Base-by-base conservation (phyloP, 768 basidiomycete species). In the Hygrophorus pudorinus region DNA sequence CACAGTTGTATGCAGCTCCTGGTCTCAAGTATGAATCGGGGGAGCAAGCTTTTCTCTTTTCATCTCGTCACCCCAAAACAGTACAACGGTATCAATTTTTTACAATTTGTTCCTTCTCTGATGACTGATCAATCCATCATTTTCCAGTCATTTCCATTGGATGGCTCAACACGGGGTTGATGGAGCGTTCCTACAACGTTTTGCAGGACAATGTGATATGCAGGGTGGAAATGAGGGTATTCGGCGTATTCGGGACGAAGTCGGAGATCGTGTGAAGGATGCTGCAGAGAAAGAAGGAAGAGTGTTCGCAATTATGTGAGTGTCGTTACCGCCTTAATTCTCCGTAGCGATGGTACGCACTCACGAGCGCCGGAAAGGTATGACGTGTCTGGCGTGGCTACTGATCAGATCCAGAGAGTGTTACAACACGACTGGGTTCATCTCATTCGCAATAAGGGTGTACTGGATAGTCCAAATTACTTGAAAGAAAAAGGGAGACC, bases 301-400 rank as follows among this genome's bases (percentile, higher is more conserved):
- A 38, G 85, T 86, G 4, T 90, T 79, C 59, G 81, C 87, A 9
- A 82, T 89, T 49, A 91, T 91, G 88, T 87, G 48, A 54, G 84
- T 58, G 10, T 17, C 42, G 39, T 5, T 43, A 11, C 14, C 18
- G 36, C 36, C 24, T 38, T 33, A 36, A 51, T 17, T 34, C 10
- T 10, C 42, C 47, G 34, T 35, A 33, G 31, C 10, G 16, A 36
- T 41, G 29, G 31, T 44, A 49, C 35, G 24, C 12, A 41, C 34
- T 43, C 12, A n/a, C 13, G 32, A 8, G 31, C 16, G 32, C 49
- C 44, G 10, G 41, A 8, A 46, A 88, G 86, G 85, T 89, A 90
- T 56, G 86, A 90, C 58, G 78, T 90, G 2, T 75, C 84, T 7
- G 83, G 85, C 14, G 78, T 89, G n/a, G 63, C 81, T 17, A 67